Evolutionary conservation across 345 rosid genomes (phyloP).

Genomic region (Linum tenue): DNA sequence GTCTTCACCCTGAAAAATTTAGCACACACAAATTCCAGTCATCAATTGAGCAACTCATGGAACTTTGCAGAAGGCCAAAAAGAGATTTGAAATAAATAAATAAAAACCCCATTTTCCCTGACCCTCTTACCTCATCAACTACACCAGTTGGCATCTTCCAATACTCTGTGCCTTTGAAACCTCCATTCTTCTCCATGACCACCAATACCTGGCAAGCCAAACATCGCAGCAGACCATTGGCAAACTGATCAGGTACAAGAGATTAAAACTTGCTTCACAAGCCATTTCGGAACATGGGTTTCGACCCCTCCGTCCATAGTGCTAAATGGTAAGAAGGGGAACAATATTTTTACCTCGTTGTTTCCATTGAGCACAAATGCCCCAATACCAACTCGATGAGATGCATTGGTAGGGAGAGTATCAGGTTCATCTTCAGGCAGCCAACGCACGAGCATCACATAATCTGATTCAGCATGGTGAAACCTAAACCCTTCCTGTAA

Average conservation of each 20-base stretch:
- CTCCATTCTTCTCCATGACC: slow-evolving; percentile 38
- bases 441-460: slow-evolving; percentile 47
- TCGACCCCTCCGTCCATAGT: neutral
- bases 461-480: slow-evolving; percentile 48
- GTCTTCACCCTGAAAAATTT: slow-evolving; percentile 35
- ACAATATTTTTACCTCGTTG: slow-evolving; percentile 27
- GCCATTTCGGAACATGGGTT: neutral
- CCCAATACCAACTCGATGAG: slow-evolving; percentile 42
- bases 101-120: neutral
- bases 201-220: slow-evolving; percentile 29
- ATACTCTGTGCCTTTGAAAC: slow-evolving; percentile 30
- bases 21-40: neutral
- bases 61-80: neutral
- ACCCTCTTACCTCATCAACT: slow-evolving; percentile 29
- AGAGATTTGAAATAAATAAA: neutral
- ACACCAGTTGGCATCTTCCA: slow-evolving; percentile 57
- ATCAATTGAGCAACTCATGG: neutral
- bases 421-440: slow-evolving; percentile 32
- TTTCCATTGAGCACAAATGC: slow-evolving; percentile 37
- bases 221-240: too few species aligned
- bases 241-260: neutral
- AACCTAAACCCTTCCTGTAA: slow-evolving; percentile 39
- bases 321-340: too few species aligned
- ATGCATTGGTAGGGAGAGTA: slow-evolving; percentile 40
- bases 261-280: neutral